Evolutionary conservation across 768 basidiomycete species (phyloP), one percentile per base, ranked within the genome.

Genomic region (Mycena olivaceomarginata): DNA sequence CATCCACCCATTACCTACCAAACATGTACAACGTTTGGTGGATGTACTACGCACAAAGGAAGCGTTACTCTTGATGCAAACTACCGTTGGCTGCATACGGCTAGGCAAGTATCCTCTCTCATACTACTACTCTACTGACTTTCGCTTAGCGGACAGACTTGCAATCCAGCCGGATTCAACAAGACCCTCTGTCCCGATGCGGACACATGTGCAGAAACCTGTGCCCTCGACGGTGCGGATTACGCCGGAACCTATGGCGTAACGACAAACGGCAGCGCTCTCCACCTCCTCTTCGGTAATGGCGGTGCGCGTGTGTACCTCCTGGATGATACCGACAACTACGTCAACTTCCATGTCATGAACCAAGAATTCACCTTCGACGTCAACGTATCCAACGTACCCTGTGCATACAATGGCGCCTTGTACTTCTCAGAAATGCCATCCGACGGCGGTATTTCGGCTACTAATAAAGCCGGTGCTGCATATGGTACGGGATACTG

Each of bases 301-400:
- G 45, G 88, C 82, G 85, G 80, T 82, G 82, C 66, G 84, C 84
- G 81, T 82, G 86, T 77, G 80, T 87, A 83, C 82, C 77, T 86
- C 83, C 81, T 80, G 81, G 63, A 86, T 81, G 45, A 60, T 80
- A 71, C 76, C 57, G 80, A 76, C 75, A 85, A 85, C 69, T 79
- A 80, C 75, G 74, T 79, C 67, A 66, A 77, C 65, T 79, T 76
- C 78, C 69, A 77, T 72, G 83, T 87, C 77, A 75, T 83, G 77
- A 87, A 87, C 85, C 82, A 86, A 76, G 88, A 89, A 82, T 88
- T 89, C 83, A 85, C 87, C 48, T 89, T 89, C 82, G 87, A 88
- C 79, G 85, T 89, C 80, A 85, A 89, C 81, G 83, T 88, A 72
- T 85, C 87, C 79, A 84, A 87, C 75, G 86, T 89, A 63, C 84